phyloP scores from a whole-genome alignment of 2,329 filamentous ascomycete genomes.

The Monilinia polystroma region DNA sequence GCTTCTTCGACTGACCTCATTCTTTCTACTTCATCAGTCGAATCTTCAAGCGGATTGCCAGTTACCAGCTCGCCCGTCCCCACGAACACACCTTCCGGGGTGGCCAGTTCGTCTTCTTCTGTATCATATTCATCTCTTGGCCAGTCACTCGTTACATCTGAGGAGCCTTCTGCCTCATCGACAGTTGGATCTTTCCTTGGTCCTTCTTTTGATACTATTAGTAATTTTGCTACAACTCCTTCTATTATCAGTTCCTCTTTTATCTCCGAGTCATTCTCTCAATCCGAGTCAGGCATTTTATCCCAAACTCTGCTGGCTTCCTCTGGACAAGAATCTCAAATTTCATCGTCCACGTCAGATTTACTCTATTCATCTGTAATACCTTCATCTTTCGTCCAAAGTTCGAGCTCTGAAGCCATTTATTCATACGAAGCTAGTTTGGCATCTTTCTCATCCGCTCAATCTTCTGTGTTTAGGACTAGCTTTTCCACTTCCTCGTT shows the following conservation, averaged over 20 bases:
- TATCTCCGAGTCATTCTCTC: neutral
- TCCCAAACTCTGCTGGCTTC: neutral
- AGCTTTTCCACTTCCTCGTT: neutral
- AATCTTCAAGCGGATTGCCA: constrained; percentile 13
- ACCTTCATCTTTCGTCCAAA: constrained; percentile 2
- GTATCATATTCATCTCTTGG: constrained; percentile 3
- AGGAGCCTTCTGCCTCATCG: neutral
- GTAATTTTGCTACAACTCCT: neutral
- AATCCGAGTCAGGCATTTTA: neutral
- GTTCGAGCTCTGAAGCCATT: neutral
- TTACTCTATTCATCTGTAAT: neutral
- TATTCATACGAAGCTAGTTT: constrained; percentile 6
- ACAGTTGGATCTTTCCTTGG: neutral
- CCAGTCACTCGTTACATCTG: neutral
- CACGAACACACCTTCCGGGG: constrained; percentile 14
- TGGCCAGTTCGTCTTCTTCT: constrained; percentile 13
- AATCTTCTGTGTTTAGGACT: constrained; percentile 6
- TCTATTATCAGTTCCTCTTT: neutral
- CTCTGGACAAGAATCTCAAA: neutral
- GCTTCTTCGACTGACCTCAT: constrained; percentile 4
- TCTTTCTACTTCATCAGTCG: constrained; percentile 16
- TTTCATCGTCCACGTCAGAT: neutral
- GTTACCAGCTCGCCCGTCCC: constrained; percentile 15
- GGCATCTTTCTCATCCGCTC: constrained; percentile 1
- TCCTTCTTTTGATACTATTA: neutral